These are phyloP conservation scores for Ganoderma lucidum DNA, from an alignment of 1,284 basidiomycete genomes.

Conservation along the genomic window DNA sequence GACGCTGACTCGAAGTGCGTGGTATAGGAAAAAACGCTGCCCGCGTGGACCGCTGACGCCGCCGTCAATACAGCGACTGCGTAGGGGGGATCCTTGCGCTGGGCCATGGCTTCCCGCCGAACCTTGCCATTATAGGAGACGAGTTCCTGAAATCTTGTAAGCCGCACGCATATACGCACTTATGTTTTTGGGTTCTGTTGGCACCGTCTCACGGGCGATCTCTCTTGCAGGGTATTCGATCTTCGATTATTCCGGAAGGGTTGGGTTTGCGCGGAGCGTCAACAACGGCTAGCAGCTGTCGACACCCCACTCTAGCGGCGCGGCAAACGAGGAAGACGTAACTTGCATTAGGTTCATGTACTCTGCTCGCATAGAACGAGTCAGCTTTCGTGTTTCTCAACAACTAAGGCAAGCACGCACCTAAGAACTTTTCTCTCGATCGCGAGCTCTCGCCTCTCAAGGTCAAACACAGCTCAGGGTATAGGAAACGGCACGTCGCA, in stretches of 20 bases:
- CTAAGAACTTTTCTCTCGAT: neutral
- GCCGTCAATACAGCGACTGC: conserved; percentile 51
- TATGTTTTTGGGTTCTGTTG: neutral
- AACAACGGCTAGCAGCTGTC: conserved; percentile 49
- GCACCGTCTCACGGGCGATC: neutral
- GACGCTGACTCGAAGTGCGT: conserved; percentile 41
- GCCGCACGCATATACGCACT: conserved; percentile 30
- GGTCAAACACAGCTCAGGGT: neutral
- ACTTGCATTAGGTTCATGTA: conserved; percentile 7
- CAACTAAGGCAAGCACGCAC: neutral
- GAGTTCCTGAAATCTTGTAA: conserved; percentile 77
- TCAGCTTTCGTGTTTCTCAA: neutral
- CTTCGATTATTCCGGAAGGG: conserved; percentile 65
- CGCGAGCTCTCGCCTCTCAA: neutral
- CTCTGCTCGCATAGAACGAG: neutral
- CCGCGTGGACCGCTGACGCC: neutral
- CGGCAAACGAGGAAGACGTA: neutral
- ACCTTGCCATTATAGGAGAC: conserved; percentile 74
- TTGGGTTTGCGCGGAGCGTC: conserved; percentile 67
- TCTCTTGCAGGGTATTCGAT: conserved; percentile 58
- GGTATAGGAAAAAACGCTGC: too few relatives aligned
- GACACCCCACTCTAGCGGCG: neutral
- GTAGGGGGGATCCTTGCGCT: conserved; percentile 74
- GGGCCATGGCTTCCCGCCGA: conserved; percentile 51
- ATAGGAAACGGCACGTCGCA: conserved; percentile 1